Evolutionary conservation across 306 rosid species (phyloP), one percentile per base, ranked within the genome.

Genomic region (Lablab purpureus): DNA sequence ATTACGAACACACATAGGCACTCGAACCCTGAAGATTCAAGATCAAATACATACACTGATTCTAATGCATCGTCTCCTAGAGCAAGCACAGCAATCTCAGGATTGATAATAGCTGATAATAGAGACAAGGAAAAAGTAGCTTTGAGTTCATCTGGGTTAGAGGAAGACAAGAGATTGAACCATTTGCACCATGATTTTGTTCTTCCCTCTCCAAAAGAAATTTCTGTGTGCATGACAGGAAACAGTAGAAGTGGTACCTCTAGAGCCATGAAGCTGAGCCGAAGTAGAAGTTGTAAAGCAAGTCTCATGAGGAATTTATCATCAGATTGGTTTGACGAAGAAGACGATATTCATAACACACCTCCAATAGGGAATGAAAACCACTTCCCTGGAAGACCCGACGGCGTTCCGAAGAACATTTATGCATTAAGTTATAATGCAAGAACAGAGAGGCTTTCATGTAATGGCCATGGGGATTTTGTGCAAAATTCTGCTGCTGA

Each of bases 221-320:
- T 66, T 22, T 83, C 87, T 82, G 87, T 89, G 5, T 80, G 87
- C 87, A 65, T 46, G 45, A 47, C 77, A 32, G 88, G 83, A 72
- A 75, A 68, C 21, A 81, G 73, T 62, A 51, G 52, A 21, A 71
- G 80, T 46, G 75, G 80, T 72, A 81, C 86, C 77, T 82, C 87
- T 77, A 83, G 87, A 64, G 32, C 71, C 41, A 67, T 82, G 79
- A 85, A 54, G 76, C 71, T 89, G 49, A 81, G 84, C 63, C 87
- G 90, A 84, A 96, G 94, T 84, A 88, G 90, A 83, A 96, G 97
- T 63, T 91, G 98, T 83, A 90, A 79, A 84, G 94, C 93, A 21
- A 86, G 87, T 81, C 80, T 93, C 70, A 75, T 85, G 87, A 71
- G 80, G 85, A 79, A 75, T 73, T 60, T 58, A 36, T 74, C 89